Conservation (phyloP, 768 basidiomycete species). For the Leccinum rimulosum region DNA sequence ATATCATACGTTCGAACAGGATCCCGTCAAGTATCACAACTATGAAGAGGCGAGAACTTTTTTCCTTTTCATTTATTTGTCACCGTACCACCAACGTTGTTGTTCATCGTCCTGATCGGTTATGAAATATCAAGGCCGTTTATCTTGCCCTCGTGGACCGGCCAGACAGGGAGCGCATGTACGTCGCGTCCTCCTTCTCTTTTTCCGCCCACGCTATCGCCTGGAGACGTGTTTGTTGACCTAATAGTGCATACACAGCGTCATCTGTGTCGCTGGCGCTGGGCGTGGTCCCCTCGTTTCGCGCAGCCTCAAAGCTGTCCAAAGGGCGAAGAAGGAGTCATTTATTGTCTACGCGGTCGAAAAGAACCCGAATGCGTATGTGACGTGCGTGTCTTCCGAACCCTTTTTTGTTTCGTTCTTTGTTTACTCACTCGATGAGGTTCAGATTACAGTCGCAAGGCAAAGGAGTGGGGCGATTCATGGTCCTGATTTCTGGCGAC, state of each 20-base stretch:
- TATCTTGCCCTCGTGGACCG: conserved; percentile 76
- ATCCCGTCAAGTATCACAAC: conserved; percentile 92
- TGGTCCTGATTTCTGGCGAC: conserved; percentile 88
- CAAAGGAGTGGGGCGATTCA: conserved; percentile 75
- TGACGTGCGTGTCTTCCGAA: conserved; percentile 64
- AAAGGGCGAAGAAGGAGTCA: conserved; percentile 59
- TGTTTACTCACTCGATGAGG: conserved; percentile 11
- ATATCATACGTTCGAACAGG: conserved; percentile 97
- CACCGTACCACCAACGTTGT: conserved; percentile 9
- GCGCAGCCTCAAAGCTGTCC: conserved; percentile 74
- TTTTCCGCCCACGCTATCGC: background rate
- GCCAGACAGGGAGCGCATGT: conserved; percentile 61
- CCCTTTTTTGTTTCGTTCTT: conserved; percentile 2
- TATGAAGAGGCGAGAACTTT: conserved; percentile 77
- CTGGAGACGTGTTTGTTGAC: conserved; percentile 12
- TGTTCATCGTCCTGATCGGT: background rate
- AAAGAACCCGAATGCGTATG: conserved; percentile 94
- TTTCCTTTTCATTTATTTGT: background rate
- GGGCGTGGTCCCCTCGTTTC: conserved; percentile 92
- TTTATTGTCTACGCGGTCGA: conserved; percentile 80
- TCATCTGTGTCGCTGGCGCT: conserved; percentile 91
- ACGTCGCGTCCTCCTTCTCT: conserved; percentile 30
- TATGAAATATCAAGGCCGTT: conserved; percentile 56
- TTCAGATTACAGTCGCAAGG: conserved; percentile 77
- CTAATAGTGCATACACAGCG: conserved; percentile 41